A percentile compares a stretch with the other conserved stretches of the same genome.
phyloP scores from a whole-genome alignment of 2,329 filamentous ascomycete genomes.

The Ascochyta koolunga region DNA sequence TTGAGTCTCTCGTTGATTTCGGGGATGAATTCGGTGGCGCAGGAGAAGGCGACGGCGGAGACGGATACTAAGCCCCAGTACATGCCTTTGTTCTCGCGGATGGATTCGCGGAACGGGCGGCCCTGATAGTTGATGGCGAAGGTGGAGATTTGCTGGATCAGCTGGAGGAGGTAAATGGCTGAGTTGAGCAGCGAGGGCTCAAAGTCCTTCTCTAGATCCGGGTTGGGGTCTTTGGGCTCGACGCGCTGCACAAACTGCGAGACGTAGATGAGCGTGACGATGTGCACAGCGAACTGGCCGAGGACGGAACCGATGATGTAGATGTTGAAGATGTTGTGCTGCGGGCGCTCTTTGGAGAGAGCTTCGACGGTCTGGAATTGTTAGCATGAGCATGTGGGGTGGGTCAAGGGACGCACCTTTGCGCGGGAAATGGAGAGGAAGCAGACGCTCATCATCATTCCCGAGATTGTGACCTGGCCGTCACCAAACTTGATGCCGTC shows the following conservation, averaged over 20 bases:
- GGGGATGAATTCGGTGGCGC: conserved; percentile 92
- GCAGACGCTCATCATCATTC: conserved; percentile 99
- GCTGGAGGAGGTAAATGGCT: conserved; percentile 93
- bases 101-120: conserved; percentile 93
- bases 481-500: conserved; percentile 99
- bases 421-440: conserved; percentile 98
- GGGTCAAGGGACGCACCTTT: conserved; percentile 60
- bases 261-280: conserved; percentile 91
- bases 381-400: conserved; percentile 31
- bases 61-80: conserved; percentile 95
- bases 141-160: conserved; percentile 98
- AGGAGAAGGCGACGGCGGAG: conserved; percentile 87
- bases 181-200: conserved; percentile 92
- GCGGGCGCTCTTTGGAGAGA: conserved; percentile 93
- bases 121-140: conserved; percentile 99
- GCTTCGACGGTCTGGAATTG: conserved; percentile 76
- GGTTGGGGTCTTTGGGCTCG: conserved; percentile 70
- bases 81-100: conserved; percentile 96
- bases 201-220: conserved; percentile 96
- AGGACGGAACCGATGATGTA: conserved; percentile 99
- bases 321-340: conserved; percentile 98
- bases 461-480: conserved; percentile 96
- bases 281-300: conserved; percentile 95
- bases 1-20: conserved; percentile 94
- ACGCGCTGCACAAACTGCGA: conserved; percentile 84